Evolutionary conservation across 208 protist genomes (phyloP).

Genomic region (Acanthamoeba healyi): DNA sequence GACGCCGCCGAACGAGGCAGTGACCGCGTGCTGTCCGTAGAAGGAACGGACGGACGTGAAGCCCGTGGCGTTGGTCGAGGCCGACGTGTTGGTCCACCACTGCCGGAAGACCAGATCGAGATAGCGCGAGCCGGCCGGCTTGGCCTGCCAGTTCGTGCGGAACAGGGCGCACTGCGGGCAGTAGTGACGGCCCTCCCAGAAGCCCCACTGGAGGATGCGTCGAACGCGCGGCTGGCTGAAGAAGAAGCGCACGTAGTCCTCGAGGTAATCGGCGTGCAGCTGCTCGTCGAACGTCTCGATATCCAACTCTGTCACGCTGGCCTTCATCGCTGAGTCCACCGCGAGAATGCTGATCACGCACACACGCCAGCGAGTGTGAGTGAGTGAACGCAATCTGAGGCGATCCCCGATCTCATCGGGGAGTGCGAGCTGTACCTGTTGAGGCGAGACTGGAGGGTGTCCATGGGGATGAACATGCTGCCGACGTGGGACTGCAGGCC

Average conservation of each 20-base stretch:
- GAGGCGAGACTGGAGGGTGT: background rate
- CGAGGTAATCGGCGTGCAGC: conserved; percentile 43
- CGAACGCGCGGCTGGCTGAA: conserved; percentile 8
- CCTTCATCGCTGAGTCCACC: conserved; percentile 4
- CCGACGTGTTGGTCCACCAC: conserved; percentile 12
- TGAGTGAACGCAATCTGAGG: no score
- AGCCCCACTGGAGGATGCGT: conserved; percentile 51
- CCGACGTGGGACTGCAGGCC: conserved; percentile 29
- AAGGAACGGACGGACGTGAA: background rate
- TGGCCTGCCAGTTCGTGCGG: conserved; percentile 26
- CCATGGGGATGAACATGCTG: conserved; percentile 26
- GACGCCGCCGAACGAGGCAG: background rate
- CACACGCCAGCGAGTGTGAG: no score
- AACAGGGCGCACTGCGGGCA: conserved; percentile 37
- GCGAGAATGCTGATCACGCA: background rate
- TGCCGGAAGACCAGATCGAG: conserved; percentile 30
- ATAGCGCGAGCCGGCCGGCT: conserved; percentile 19
- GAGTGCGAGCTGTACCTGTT: background rate
- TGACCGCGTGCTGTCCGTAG: conserved; percentile 25
- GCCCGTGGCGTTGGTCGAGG: background rate
- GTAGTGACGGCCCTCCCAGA: conserved; percentile 61
- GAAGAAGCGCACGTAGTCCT: conserved; percentile 44
- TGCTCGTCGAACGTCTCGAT: conserved; percentile 17
- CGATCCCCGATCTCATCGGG: no score
- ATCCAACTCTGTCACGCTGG: conserved; percentile 6